Base-by-base conservation (phyloP, 2,329 filamentous ascomycete genomes). In the Colletotrichum sp. region DNA sequence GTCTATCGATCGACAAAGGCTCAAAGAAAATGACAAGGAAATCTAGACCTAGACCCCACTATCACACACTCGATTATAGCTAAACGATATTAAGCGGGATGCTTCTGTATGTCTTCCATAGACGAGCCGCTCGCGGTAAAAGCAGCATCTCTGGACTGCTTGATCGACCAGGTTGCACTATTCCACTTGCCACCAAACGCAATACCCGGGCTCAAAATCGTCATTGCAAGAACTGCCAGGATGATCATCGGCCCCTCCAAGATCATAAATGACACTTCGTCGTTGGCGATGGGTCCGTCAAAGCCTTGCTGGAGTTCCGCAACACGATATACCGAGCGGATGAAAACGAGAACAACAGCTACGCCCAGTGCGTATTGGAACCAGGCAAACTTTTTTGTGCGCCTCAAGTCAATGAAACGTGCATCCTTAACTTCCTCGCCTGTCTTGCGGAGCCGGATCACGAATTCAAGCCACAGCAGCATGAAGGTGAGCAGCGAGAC, bases 281-380 rank as follows among this genome's bases (percentile, higher is more conserved):
- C 81, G 65, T 82, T 81, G 72, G 90, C 89, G 63, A 93, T 80
- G 9, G 83, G 77, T 2, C 90, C 89, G 15, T 79, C 79, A 84
- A 90, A 93, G 4, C 91, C 91, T 21, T 89, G 86, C 59, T 86
- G 88, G 71, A 93, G 81, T 82, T 93, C 91, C 3, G 88, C 87
- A 26, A 91, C 89, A 67, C 92, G 87, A 79, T 91, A 93, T 36
- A 90, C 86, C 57, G 87, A 90, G 44, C 90, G 85, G 30, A 90
- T 86, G 63, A 92, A 88, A 79, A 93, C 90, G 34, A 85, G 86
- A 6, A 92, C 81, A 90, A 90, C 16, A 87, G 78, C n/a, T 78
- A 78, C 32, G 88, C 81, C n/a, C 84, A 21, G 44, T 1, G 44
- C 44, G n/a, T 49, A 49, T 49, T 49, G 44, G n/a, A 49, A 49